These are phyloP conservation scores for Chaetomium tenue DNA, from an alignment of 495 filamentous ascomycete genomes.

Conservation along the genomic window DNA sequence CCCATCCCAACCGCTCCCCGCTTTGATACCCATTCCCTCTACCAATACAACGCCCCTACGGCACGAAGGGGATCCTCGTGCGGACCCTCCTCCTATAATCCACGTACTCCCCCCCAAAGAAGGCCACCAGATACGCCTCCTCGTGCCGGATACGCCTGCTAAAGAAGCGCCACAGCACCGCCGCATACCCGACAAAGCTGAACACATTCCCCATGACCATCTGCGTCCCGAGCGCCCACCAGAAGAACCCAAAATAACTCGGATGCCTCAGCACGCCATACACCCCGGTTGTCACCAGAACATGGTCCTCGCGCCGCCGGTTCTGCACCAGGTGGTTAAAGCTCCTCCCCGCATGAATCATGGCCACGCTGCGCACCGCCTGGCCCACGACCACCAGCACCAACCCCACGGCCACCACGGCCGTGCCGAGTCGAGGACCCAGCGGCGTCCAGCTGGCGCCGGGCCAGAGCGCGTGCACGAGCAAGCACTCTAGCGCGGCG, in stretches of 20 bases:
- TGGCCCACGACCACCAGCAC: conserved; percentile 69
- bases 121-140: conserved; percentile 70
- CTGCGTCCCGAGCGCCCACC: conserved; percentile 96
- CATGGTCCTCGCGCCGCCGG: conserved; percentile 62
- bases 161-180: conserved; percentile 86
- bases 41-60: conserved; percentile 9
- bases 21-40: not conserved
- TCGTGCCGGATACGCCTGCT: conserved; percentile 68
- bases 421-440: conserved; percentile 26
- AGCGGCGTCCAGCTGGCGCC: conserved; percentile 42
- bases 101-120: conserved; percentile 83
- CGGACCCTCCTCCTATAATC: conserved; percentile 67
- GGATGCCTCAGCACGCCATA: conserved; percentile 71
- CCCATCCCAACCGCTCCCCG: not conserved
- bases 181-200: conserved; percentile 69
- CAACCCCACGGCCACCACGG: conserved; percentile 56
- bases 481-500: conserved; percentile 67
- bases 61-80: conserved; percentile 68
- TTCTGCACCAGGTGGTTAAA: conserved; percentile 88
- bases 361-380: conserved; percentile 67
- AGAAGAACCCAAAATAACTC: conserved; percentile 96
- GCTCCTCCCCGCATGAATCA: conserved; percentile 83
- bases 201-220: conserved; percentile 80
- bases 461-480: conserved; percentile 60
- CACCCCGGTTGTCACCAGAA: conserved; percentile 72